Conservation (phyloP, 805 yeast genomes). For the Candida ficus region DNA sequence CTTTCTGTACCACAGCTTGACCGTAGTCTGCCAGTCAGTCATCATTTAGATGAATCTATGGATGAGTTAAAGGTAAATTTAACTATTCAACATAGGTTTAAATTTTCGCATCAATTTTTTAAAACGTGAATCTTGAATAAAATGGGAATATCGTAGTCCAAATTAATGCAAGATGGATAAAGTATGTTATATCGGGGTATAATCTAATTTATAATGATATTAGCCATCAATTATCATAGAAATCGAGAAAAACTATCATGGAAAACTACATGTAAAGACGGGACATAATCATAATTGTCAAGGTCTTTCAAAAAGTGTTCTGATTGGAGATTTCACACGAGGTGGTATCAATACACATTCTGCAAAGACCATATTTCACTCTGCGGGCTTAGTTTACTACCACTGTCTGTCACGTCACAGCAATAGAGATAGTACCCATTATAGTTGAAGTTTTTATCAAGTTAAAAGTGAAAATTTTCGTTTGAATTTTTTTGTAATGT, state of each 20-base stretch:
- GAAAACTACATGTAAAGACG: too few species aligned
- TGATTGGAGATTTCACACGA: slow-evolving; percentile 1
- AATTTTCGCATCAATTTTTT: not conserved
- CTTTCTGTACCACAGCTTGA: slow-evolving; percentile 3
- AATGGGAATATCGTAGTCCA: too few species aligned
- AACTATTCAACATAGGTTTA: not conserved
- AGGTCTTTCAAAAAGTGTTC: slow-evolving; percentile 5
- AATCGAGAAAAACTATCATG: too few species aligned
- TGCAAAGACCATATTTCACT: slow-evolving; percentile 23
- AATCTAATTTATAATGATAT: too few species aligned
- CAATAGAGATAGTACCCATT: slow-evolving; percentile 42
- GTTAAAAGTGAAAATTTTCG: not conserved
- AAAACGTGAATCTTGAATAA: not conserved
- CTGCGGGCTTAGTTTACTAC: slow-evolving; percentile 57
- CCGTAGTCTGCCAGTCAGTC: not conserved
- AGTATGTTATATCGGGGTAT: too few species aligned
- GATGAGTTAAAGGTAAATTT: not conserved
- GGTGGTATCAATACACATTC: slow-evolving; percentile 13
- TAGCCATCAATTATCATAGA: too few species aligned
- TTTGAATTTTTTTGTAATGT: too few species aligned
- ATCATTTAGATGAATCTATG: not conserved
- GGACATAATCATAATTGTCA: not conserved
- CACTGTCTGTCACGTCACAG: slow-evolving; percentile 29
- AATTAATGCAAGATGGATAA: too few species aligned
- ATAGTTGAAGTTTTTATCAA: not conserved